phyloP scores from a whole-genome alignment of 257 asterid genomes.

The Datura wrightii region DNA sequence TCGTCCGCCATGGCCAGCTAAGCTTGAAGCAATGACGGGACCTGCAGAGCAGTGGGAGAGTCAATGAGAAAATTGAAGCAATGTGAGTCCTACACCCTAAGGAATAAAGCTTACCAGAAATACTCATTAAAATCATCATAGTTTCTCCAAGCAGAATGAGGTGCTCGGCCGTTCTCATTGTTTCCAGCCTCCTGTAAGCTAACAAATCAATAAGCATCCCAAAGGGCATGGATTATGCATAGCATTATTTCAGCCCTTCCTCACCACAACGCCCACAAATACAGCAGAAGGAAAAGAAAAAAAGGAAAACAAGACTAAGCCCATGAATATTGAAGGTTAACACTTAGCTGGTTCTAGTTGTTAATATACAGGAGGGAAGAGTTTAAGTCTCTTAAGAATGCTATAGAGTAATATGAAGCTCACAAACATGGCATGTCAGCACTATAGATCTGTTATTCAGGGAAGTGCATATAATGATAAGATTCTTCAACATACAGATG shows the following conservation, averaged over 20 bases:
- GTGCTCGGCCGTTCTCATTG: slow-evolving; percentile 91
- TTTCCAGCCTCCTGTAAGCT: slow-evolving; percentile 82
- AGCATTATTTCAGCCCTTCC: neutral
- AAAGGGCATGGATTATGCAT: slow-evolving; percentile 26
- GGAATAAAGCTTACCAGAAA: slow-evolving; percentile 71
- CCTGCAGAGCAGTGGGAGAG: slow-evolving; percentile 50
- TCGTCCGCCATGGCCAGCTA: slow-evolving; percentile 94
- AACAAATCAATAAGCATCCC: slow-evolving; percentile 30
- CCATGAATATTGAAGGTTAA: neutral
- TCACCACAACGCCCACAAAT: neutral
- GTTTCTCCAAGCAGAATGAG: slow-evolving; percentile 99
- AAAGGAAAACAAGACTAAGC: neutral
- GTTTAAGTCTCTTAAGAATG: neutral
- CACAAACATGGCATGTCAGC: slow-evolving; percentile 22
- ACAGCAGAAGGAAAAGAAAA: neutral
- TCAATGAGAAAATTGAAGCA: slow-evolving; percentile 6
- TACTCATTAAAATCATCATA: slow-evolving; percentile 97
- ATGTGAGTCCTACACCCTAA: neutral
- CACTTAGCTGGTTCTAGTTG: slow-evolving; percentile 11
- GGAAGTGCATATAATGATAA: neutral
- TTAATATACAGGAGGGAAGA: slow-evolving; percentile 3
- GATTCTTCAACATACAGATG: slow-evolving; percentile 5
- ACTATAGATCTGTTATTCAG: neutral
- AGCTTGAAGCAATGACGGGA: slow-evolving; percentile 91
- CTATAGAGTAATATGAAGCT: neutral